Base-by-base conservation (phyloP, 257 asterid genomes). In the Mitragyna speciosa region DNA sequence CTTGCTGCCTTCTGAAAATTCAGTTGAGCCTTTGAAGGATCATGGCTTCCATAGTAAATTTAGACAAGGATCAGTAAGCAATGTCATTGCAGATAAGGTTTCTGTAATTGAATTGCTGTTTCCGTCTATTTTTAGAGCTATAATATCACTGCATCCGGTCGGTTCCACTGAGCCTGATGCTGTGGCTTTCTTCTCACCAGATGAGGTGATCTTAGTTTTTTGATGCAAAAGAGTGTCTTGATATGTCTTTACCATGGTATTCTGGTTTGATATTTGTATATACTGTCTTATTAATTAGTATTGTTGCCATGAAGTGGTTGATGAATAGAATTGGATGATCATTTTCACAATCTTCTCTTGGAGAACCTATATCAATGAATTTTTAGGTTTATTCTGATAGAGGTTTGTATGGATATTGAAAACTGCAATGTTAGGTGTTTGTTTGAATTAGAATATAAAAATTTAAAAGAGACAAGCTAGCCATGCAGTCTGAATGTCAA, bases 141-240 rank as follows among this genome's bases (percentile, higher is more conserved):
- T 95, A 77, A 79, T 95, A 67, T 95, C 99, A 58, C 83, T 95
- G 73, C 98, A 92, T 79, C 92, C 96, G 76, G 97, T 94, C 72
- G 98, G 98, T 81, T 92, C 96, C 22, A 82, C 89, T 81, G 93
- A 92, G 81, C 97, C 98, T 67, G 97, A 89, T 76, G 91, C 97
- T 16, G 94, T 93, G 59, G 96, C 98, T 43, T 91, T 93, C 90
- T 95, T 92, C 85, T 93, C 98, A 0, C 98, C 97, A 28, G 95
- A 92, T 83, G 98, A 95, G 98, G 98, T 94, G 82, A 79, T 67
- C 36, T 76, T 66, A n/a, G n/a, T 78, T 78, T 82, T 9, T 52
- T 76, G 45, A 70, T 80, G 72, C 67, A 43, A 16, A 7, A 56
- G 22, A 36, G 12, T 51, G 28, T 58, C 9, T 73, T 9, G 17